Evolutionary conservation across 2,329 filamentous ascomycete species (phyloP).

Genomic region (Biscogniauxia sp.): DNA sequence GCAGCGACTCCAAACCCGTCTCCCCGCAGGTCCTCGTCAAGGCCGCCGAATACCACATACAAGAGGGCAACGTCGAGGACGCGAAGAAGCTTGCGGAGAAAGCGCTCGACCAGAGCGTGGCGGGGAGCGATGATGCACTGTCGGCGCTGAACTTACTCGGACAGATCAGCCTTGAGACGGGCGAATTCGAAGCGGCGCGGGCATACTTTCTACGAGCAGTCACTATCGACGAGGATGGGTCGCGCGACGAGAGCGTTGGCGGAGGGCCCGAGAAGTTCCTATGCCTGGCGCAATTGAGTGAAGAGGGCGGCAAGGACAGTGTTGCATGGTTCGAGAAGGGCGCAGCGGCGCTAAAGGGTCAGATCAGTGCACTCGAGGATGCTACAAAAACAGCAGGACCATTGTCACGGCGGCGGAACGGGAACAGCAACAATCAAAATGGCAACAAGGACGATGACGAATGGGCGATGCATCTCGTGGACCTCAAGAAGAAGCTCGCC

Average conservation of each 20-base stretch:
- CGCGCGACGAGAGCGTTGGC: slow-evolving; percentile 65
- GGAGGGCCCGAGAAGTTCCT: slow-evolving; percentile 92
- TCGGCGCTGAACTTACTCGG: slow-evolving; percentile 73
- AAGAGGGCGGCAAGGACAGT: slow-evolving; percentile 64
- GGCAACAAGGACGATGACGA: slow-evolving; percentile 24
- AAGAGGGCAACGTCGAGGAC: slow-evolving; percentile 31
- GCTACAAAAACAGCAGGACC: slow-evolving; percentile 24
- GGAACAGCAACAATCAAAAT: neutral
- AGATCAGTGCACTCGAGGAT: slow-evolving; percentile 64
- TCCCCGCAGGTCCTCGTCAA: slow-evolving; percentile 32
- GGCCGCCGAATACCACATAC: slow-evolving; percentile 32
- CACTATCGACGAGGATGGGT: slow-evolving; percentile 72
- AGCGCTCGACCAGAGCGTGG: slow-evolving; percentile 27
- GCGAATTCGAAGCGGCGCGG: slow-evolving; percentile 74
- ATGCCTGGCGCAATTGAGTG: slow-evolving; percentile 87
- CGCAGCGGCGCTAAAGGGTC: slow-evolving; percentile 67
- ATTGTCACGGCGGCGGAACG: neutral
- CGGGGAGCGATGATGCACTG: slow-evolving; percentile 49
- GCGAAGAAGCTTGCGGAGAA: slow-evolving; percentile 29
- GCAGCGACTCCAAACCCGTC: slow-evolving; percentile 22
- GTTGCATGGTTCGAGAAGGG: slow-evolving; percentile 69
- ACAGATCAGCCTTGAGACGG: slow-evolving; percentile 78
- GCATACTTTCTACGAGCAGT: slow-evolving; percentile 71
- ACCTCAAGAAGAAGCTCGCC: slow-evolving; percentile 77
- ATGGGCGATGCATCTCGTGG: slow-evolving; percentile 48